A percentile compares a stretch with the other conserved stretches of the same genome.
Conservation (phyloP, 2,329 filamentous ascomycete species). For the Alternaria arborescens region DNA sequence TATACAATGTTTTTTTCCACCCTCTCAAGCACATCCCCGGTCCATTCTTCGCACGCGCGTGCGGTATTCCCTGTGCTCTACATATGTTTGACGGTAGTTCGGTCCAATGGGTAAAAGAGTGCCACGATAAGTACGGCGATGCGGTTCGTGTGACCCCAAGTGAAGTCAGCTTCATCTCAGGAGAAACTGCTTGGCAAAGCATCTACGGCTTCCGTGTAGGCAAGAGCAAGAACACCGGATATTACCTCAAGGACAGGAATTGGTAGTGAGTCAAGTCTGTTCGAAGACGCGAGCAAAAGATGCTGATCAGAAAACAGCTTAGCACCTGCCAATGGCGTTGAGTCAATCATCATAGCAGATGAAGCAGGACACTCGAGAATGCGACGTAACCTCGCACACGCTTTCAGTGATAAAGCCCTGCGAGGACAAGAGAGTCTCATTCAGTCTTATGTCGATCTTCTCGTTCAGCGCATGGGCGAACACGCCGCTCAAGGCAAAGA, state of each 20-base stretch:
- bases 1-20: constrained; percentile 56
- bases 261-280: constrained; percentile 38
- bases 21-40: constrained; percentile 56
- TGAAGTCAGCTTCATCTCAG: constrained; percentile 55
- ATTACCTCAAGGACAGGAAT: constrained; percentile 49
- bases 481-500: constrained; percentile 14
- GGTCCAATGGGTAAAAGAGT: constrained; percentile 32
- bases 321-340: constrained; percentile 39
- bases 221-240: constrained; percentile 44
- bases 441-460: constrained; percentile 51
- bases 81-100: constrained; percentile 39
- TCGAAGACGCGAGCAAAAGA: not conserved
- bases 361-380: constrained; percentile 47
- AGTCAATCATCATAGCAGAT: constrained; percentile 36
- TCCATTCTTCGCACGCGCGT: constrained; percentile 46
- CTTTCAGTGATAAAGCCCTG: constrained; percentile 55
- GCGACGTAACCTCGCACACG: constrained; percentile 51
- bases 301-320: constrained; percentile 12
- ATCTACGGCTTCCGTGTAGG: constrained; percentile 54
- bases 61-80: constrained; percentile 44
- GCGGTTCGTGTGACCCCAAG: constrained; percentile 54
- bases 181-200: constrained; percentile 55
- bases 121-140: constrained; percentile 55
- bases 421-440: constrained; percentile 53
- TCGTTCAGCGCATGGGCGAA: constrained; percentile 47